phyloP scores from a whole-genome alignment of 306 rosid species.

The Luffa aegyptiaca region DNA sequence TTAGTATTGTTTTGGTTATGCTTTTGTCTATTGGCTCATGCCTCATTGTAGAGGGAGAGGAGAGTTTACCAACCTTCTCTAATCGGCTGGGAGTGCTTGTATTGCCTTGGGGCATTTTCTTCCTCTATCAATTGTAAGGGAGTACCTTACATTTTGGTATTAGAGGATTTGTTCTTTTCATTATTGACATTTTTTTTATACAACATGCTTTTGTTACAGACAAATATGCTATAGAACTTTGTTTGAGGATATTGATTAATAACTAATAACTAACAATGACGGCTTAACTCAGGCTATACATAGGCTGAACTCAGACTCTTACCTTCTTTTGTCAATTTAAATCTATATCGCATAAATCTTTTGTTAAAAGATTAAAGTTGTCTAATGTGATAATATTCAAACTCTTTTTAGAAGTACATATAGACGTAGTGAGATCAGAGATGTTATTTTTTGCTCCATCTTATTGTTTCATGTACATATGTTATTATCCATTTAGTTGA shows the following conservation, averaged over 20 bases:
- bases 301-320: neutral
- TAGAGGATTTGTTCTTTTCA: too few species aligned
- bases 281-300: neutral
- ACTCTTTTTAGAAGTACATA: neutral
- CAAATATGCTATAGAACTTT: neutral
- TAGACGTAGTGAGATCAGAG: neutral
- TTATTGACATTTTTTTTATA: neutral
- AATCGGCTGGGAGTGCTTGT: too few species aligned
- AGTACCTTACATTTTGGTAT: too few species aligned
- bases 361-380: neutral
- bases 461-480: neutral
- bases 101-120: too few species aligned
- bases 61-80: too few species aligned
- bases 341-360: neutral
- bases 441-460: neutral
- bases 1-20: too few species aligned
- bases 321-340: neutral
- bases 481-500: neutral
- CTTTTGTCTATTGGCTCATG: too few species aligned
- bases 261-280: neutral
- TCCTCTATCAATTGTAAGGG: too few species aligned
- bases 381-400: neutral
- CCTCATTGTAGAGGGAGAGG: too few species aligned
- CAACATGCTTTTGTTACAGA: neutral
- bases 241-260: neutral